Evolutionary conservation across 2,329 filamentous ascomycete species (phyloP).

Genomic region (Trichoderma sp.): DNA sequence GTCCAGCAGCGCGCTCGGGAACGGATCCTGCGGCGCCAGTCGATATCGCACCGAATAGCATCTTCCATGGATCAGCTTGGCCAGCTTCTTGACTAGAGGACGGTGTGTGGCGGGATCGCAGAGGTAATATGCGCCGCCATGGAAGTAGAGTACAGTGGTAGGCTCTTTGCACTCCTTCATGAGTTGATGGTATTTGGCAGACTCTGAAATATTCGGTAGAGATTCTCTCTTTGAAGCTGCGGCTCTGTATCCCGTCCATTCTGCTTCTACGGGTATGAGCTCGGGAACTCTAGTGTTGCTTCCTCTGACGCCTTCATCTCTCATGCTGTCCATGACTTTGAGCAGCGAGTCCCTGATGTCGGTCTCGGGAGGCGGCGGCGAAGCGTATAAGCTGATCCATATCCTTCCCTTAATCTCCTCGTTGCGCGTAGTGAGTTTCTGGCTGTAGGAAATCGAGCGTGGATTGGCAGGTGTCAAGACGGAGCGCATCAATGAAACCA

Average conservation of each 20-base stretch:
- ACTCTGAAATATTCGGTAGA: conserved; percentile 57
- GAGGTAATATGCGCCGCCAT: conserved; percentile 73
- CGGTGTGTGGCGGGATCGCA: conserved; percentile 69
- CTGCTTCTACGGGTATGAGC: conserved; percentile 59
- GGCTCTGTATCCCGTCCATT: conserved; percentile 72
- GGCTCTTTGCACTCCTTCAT: conserved; percentile 64
- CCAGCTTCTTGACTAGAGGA: conserved; percentile 55
- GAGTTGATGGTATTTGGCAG: conserved; percentile 62
- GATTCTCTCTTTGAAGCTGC: conserved; percentile 47
- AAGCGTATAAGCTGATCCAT: conserved; percentile 72
- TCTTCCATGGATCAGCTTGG: conserved; percentile 63
- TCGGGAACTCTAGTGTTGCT: conserved; percentile 44
- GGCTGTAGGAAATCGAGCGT: conserved; percentile 56
- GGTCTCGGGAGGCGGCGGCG: conserved; percentile 57
- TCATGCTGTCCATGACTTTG: neutral
- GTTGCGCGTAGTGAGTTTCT: conserved; percentile 61
- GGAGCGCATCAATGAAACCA: conserved; percentile 67
- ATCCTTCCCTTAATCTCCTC: conserved; percentile 71
- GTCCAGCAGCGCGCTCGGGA: conserved; percentile 72
- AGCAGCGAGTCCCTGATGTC: conserved; percentile 46
- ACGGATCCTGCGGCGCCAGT: conserved; percentile 70
- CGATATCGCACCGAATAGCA: conserved; percentile 73
- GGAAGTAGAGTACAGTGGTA: conserved; percentile 68
- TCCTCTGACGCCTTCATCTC: neutral
- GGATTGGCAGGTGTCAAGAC: conserved; percentile 50